phyloP scores from a whole-genome alignment of 768 basidiomycete genomes.

The Boletus insuetus region DNA sequence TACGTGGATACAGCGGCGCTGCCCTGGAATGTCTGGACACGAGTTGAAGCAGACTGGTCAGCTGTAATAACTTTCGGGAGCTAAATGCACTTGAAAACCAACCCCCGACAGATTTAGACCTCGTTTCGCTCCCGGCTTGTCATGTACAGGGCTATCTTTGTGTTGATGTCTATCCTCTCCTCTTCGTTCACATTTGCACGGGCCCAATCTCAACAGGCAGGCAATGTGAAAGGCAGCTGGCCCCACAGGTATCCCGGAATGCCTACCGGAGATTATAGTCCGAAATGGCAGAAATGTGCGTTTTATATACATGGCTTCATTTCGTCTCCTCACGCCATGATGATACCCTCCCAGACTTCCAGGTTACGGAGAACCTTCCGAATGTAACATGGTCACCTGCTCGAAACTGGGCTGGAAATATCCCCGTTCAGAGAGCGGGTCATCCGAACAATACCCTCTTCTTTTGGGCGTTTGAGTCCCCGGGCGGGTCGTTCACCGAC shows the following conservation, averaged over 20 bases:
- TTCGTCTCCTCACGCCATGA: too few species aligned
- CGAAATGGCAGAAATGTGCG: constrained; percentile 62
- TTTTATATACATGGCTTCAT: not conserved
- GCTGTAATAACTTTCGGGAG: too few species aligned
- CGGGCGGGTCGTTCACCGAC: constrained; percentile 50
- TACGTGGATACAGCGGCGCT: too few species aligned
- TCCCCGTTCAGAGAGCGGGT: constrained; percentile 54
- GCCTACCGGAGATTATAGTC: constrained; percentile 45
- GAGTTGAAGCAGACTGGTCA: too few species aligned
- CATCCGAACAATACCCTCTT: constrained; percentile 67
- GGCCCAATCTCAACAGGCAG: too few species aligned
- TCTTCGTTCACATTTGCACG: too few species aligned
- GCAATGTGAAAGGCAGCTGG: constrained; percentile 21
- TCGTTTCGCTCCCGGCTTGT: too few species aligned
- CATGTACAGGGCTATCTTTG: too few species aligned
- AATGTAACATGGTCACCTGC: constrained; percentile 51
- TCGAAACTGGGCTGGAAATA: constrained; percentile 60
- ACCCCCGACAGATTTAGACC: too few species aligned
- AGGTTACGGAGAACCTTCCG: constrained; percentile 52
- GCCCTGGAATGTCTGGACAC: too few species aligned
- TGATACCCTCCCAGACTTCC: constrained; percentile 44
- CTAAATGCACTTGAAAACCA: too few species aligned
- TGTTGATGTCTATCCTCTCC: too few species aligned
- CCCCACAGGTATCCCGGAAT: constrained; percentile 43
- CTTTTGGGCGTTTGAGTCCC: constrained; percentile 61